These are phyloP conservation scores for Daldinia childiae DNA, from an alignment of 495 filamentous ascomycete species.

Conservation along the genomic window DNA sequence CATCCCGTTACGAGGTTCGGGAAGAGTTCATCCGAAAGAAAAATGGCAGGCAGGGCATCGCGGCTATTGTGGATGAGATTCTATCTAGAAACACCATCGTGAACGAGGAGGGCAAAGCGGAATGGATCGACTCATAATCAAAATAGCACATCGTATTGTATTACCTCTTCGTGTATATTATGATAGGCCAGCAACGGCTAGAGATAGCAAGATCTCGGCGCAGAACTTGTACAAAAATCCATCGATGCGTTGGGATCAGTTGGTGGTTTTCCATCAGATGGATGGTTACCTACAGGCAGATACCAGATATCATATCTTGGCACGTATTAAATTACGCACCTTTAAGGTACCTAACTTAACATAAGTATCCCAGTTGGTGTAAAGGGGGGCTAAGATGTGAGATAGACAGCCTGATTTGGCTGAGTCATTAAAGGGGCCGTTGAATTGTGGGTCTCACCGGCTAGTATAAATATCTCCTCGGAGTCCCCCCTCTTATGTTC, in stretches of 20 bases:
- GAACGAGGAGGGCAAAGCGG: conserved; percentile 45
- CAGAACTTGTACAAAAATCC: conserved; percentile 13
- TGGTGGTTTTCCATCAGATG: background rate
- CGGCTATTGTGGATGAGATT: conserved; percentile 66
- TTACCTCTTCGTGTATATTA: conserved; percentile 32
- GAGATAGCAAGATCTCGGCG: background rate
- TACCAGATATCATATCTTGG: background rate
- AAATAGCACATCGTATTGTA: conserved; percentile 19
- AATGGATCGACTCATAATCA: conserved; percentile 48
- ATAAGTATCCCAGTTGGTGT: background rate
- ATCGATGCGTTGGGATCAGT: background rate
- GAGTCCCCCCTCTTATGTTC: conserved; percentile 16
- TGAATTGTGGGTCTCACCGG: conserved; percentile 17
- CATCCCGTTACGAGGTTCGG: conserved; percentile 56
- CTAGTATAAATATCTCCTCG: conserved; percentile 30
- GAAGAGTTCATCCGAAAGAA: conserved; percentile 56
- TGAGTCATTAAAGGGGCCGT: background rate
- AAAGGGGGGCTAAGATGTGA: background rate
- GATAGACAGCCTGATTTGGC: background rate
- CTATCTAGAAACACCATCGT: conserved; percentile 59
- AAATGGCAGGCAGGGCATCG: conserved; percentile 64
- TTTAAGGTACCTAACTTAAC: background rate
- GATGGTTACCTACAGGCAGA: background rate
- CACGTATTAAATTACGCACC: conserved; percentile 2
- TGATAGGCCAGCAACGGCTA: conserved; percentile 6